phyloP scores from a whole-genome alignment of 129 eudicot genomes.

The Arctium minus region DNA sequence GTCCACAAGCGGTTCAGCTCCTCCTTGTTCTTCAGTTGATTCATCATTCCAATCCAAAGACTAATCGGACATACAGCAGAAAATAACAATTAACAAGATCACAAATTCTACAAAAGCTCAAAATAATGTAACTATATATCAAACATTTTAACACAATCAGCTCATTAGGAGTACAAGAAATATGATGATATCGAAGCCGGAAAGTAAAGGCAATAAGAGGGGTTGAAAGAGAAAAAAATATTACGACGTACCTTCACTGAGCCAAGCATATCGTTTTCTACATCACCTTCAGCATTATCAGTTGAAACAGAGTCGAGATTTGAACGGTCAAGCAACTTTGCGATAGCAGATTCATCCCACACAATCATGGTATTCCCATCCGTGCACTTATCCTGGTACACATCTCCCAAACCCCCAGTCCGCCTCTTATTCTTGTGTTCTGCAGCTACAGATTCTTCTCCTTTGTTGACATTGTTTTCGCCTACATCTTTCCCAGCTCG shows the following conservation, averaged over 20 bases:
- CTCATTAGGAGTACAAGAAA: no score
- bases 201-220: no score
- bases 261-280: constrained; percentile 93
- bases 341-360: constrained; percentile 88
- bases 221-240: no score
- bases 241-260: constrained; percentile 74
- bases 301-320: constrained; percentile 50
- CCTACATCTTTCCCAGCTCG: constrained; percentile 40
- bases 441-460: constrained; percentile 38
- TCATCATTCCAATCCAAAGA: constrained; percentile 89
- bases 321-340: constrained; percentile 91
- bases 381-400: constrained; percentile 83
- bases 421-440: constrained; percentile 67
- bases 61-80: constrained; percentile 25
- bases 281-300: constrained; percentile 71
- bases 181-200: no score
- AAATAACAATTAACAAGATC: constrained; percentile 12
- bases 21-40: constrained; percentile 69
- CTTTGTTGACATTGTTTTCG: constrained; percentile 44
- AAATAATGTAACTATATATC: not conserved
- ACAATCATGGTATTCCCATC: constrained; percentile 66
- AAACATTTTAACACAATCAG: no score
- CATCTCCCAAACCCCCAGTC: constrained; percentile 88
- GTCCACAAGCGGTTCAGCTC: constrained; percentile 35
- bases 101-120: not conserved